Conservation (phyloP, 352 stramenopile species). For the Pythium oligandrum region DNA sequence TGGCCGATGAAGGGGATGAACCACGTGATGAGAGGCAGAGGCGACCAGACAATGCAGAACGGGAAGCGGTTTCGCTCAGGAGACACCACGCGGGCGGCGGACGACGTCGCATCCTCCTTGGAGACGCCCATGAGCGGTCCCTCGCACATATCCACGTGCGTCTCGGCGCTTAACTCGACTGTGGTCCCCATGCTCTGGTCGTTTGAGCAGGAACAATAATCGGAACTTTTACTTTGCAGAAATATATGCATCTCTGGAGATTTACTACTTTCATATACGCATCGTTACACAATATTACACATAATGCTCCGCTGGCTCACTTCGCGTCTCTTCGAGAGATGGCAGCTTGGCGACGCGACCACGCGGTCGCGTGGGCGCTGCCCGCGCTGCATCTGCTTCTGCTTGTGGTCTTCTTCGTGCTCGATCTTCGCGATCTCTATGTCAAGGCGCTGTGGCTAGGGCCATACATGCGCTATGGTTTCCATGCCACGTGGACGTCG, state of each 20-base stretch:
- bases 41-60: conserved; percentile 92
- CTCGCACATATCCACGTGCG: neutral
- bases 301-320: neutral
- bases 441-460: conserved; percentile 31
- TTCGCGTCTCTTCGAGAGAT: too few relatives aligned
- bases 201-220: neutral
- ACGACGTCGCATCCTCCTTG: neutral
- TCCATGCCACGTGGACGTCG: conserved; percentile 11
- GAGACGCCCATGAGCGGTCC: neutral
- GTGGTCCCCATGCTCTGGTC: neutral
- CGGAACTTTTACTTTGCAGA: neutral
- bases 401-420: conserved; percentile 27
- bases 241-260: neutral
- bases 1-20: conserved; percentile 96
- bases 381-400: conserved; percentile 15
- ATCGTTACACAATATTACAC: neutral
- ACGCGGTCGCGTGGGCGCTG: conserved; percentile 5
- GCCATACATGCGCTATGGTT: conserved; percentile 16
- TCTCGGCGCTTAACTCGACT: neutral
- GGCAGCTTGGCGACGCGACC: neutral
- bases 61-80: conserved; percentile 55
- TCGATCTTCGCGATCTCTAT: conserved; percentile 28
- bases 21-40: conserved; percentile 89
- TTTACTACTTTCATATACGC: neutral
- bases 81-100: neutral